Evolutionary conservation across 2,329 filamentous ascomycete species (phyloP).

Genomic region (Clarireedia monteithiana): DNA sequence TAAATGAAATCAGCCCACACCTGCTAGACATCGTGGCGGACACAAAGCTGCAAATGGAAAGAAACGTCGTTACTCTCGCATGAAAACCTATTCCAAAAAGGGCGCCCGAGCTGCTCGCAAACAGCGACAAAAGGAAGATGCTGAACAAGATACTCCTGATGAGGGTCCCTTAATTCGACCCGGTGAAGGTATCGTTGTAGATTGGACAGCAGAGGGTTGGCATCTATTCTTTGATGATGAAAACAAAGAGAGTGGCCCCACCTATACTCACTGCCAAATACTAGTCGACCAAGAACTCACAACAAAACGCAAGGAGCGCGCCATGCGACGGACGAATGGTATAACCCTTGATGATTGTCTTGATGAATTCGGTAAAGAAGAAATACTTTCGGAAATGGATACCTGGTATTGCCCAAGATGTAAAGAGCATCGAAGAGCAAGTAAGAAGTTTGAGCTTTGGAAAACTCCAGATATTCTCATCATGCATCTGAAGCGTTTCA

Average conservation of each 20-base stretch:
- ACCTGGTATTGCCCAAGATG: slow-evolving; percentile 97
- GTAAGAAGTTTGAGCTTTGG: slow-evolving; percentile 97
- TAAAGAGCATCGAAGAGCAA: slow-evolving; percentile 86
- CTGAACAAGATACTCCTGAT: slow-evolving; percentile 29
- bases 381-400: slow-evolving; percentile 89
- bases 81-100: slow-evolving; percentile 34
- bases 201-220: slow-evolving; percentile 69
- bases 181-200: slow-evolving; percentile 78
- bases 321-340: slow-evolving; percentile 61
- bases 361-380: slow-evolving; percentile 88
- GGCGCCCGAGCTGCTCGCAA: slow-evolving; percentile 19
- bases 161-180: slow-evolving; percentile 65
- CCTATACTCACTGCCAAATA: slow-evolving; percentile 39
- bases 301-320: slow-evolving; percentile 54
- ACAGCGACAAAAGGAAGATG: slow-evolving; percentile 10
- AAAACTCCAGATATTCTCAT: slow-evolving; percentile 92
- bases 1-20: too few relatives aligned
- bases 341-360: slow-evolving; percentile 85
- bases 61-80: slow-evolving; percentile 18
- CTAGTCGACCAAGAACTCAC: slow-evolving; percentile 58
- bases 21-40: too few relatives aligned
- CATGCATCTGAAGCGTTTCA: slow-evolving; percentile 93
- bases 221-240: slow-evolving; percentile 57
- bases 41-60: slow-evolving; percentile 21
- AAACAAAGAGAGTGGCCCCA: slow-evolving; percentile 39